Evolutionary conservation across 768 basidiomycete species (phyloP).

Genomic region (Mycena leptocephala): DNA sequence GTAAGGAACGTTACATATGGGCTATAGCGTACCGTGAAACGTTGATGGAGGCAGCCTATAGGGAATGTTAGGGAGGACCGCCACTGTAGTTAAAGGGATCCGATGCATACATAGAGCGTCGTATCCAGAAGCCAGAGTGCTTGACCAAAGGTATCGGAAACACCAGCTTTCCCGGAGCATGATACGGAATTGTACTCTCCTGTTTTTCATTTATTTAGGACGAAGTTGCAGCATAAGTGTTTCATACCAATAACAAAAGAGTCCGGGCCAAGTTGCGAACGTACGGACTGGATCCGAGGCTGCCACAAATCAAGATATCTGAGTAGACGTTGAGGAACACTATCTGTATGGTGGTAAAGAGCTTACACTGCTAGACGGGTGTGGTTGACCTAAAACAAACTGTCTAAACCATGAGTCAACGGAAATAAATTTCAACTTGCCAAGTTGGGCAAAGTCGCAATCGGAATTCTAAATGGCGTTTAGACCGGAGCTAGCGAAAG

Average conservation of each 20-base stretch:
- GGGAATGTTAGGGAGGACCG: neutral
- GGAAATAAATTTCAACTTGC: conserved; percentile 42
- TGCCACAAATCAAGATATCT: conserved; percentile 73
- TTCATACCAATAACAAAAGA: conserved; percentile 63
- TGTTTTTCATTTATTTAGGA: conserved; percentile 29
- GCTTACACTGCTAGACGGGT: conserved; percentile 64
- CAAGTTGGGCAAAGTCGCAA: conserved; percentile 67
- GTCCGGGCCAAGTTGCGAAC: conserved; percentile 64
- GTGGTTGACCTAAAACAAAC: conserved; percentile 62
- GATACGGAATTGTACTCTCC: conserved; percentile 73
- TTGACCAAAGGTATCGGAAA: conserved; percentile 71
- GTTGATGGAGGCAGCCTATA: conserved; percentile 63
- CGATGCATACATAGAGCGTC: conserved; percentile 52
- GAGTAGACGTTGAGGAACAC: neutral
- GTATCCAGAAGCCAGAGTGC: conserved; percentile 69
- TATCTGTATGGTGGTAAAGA: neutral
- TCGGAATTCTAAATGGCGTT: conserved; percentile 46
- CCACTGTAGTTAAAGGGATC: neutral
- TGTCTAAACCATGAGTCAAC: neutral
- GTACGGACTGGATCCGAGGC: conserved; percentile 64
- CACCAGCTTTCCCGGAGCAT: conserved; percentile 64
- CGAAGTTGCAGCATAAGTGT: neutral
- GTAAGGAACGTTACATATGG: neutral
- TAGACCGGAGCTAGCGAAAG: neutral
- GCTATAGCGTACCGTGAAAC: conserved; percentile 56